Evolutionary conservation across 2,329 filamentous ascomycete species (phyloP), one percentile per base, ranked within the genome.

Genomic region (Fusarium albidum): DNA sequence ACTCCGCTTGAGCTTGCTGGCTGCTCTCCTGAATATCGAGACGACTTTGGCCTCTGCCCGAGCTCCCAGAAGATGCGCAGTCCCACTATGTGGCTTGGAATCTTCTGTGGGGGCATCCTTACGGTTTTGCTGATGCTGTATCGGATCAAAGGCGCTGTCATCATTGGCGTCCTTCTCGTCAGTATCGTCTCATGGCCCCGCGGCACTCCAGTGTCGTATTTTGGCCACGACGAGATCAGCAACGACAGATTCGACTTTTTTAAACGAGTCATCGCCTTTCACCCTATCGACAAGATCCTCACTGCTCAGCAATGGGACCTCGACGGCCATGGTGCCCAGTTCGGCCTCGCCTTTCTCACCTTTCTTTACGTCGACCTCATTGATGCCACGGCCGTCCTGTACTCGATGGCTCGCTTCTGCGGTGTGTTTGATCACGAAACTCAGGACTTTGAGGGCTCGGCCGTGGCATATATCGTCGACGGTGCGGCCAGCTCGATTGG

Each of bases 321-420:
- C 18, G 75, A 80, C 8, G 79, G 79, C 5, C 86, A 91, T 51
- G 86, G 88, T 10, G 85, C 85, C 4, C 87, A 95, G 68, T 96
- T 96, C 67, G 90, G 88, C 25, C 80, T 95, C 42, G 92, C 92
- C 1, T 85, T 96, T 59, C 87, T 96, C 71, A 96, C 92, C 3
- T 96, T 96, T 76, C 80, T 96, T 17, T 96, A 96, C 67, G 91
- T 96, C 61, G 92, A 96, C 67, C 94, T 96, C 56, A 84, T 96
- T 37, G 92, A 96, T 72, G 88, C 86, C 61, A 96, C 92, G 0
- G 92, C 91, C 64, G 96, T 91, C 1, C 77, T 96, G 53, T 96
- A 96, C 76, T 90, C 90, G 15, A 96, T 96, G 91, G 92, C 92
- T 14, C 87, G 88, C 26, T 95, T 94, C 72, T 88, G 88, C 61